phyloP scores from a whole-genome alignment of 2,329 filamentous ascomycete genomes.

The Ophiognomonia clavigignenti-juglandacearum region DNA sequence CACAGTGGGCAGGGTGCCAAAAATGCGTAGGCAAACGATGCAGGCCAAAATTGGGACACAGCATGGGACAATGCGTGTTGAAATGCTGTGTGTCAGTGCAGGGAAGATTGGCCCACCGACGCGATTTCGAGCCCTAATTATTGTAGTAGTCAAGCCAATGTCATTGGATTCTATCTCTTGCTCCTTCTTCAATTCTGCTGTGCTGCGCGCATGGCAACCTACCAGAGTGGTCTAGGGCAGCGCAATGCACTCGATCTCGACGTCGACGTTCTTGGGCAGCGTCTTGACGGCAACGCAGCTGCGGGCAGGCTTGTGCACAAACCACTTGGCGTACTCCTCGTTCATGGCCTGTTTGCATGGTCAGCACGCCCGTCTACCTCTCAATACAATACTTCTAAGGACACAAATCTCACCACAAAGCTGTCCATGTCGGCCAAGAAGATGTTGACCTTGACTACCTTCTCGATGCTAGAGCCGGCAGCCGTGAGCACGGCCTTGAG shows the following conservation, averaged over 20 bases:
- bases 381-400: background rate
- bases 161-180: no score
- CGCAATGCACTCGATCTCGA: constrained; percentile 89
- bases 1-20: no score
- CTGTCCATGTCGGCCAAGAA: constrained; percentile 90
- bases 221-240: no score
- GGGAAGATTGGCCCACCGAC: no score
- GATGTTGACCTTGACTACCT: constrained; percentile 86
- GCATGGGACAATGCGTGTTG: no score
- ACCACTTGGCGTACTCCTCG: constrained; percentile 77
- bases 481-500: constrained; percentile 77
- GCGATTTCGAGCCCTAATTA: no score
- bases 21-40: no score
- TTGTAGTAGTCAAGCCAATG: no score
- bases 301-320: constrained; percentile 77
- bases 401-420: constrained; percentile 54
- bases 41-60: no score
- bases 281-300: constrained; percentile 89
- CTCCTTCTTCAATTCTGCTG: no score
- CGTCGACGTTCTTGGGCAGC: constrained; percentile 77
- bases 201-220: no score
- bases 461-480: constrained; percentile 71
- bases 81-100: no score
- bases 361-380: background rate
- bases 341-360: constrained; percentile 66